Evolutionary conservation across 441 rosid genomes (phyloP).

Genomic region (Pelargonium fulgidum): DNA sequence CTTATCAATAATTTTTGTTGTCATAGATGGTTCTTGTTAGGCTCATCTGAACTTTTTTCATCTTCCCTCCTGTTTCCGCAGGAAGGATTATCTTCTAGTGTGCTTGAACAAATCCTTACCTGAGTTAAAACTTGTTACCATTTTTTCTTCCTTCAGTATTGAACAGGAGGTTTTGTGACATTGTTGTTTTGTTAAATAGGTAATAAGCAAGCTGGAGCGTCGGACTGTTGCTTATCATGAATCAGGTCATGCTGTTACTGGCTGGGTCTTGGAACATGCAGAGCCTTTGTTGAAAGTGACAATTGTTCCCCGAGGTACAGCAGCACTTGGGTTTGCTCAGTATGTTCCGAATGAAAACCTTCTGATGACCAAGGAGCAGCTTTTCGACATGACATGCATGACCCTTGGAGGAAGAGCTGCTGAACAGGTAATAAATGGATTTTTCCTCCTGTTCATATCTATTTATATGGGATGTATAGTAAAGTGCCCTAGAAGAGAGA

Average conservation of each 20-base stretch:
- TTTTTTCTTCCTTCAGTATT: background rate
- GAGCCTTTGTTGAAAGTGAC: constrained; percentile 70
- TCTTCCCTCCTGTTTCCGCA: no score
- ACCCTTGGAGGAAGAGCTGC: constrained; percentile 79
- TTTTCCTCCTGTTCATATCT: background rate
- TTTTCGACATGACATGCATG: constrained; percentile 73
- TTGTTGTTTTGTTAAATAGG: constrained; percentile 33
- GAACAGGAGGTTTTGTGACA: background rate
- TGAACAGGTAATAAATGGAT: constrained; percentile 45
- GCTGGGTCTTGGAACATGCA: constrained; percentile 75
- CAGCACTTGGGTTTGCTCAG: constrained; percentile 73
- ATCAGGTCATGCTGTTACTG: constrained; percentile 67
- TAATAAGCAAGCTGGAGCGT: constrained; percentile 60
- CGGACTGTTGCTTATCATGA: constrained; percentile 71
- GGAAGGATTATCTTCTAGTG: background rate
- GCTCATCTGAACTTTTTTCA: no score
- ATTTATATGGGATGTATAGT: constrained; percentile 3
- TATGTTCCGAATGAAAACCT: constrained; percentile 75
- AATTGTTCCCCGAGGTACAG: constrained; percentile 73
- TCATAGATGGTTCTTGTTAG: no score
- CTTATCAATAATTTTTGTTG: no score
- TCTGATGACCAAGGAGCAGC: constrained; percentile 71
- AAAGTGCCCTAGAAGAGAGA: no score
- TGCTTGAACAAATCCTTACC: background rate
- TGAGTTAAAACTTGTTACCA: background rate